Conservation (phyloP, 2,329 filamentous ascomycete species). For the Cladosporium sp. region DNA sequence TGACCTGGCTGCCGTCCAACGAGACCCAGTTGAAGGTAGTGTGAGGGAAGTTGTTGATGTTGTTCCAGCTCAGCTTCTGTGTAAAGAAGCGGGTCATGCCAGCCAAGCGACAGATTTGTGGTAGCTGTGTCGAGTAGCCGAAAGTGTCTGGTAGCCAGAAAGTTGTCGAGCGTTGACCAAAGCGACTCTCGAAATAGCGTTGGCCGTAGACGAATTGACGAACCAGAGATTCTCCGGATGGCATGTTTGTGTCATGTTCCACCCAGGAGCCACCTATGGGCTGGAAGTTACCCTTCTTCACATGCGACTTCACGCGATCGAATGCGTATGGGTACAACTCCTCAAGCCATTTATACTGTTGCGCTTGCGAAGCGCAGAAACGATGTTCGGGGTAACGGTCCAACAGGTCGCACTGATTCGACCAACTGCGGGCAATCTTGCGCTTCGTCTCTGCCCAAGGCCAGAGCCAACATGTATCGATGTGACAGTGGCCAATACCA, state of each 20-base stretch:
- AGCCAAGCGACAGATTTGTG: slow-evolving; percentile 87
- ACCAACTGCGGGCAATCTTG: slow-evolving; percentile 94
- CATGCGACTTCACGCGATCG: slow-evolving; percentile 84
- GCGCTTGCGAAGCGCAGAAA: slow-evolving; percentile 89
- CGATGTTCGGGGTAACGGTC: slow-evolving; percentile 91
- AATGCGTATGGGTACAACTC: slow-evolving; percentile 82
- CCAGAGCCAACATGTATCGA: slow-evolving; percentile 98
- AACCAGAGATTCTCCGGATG: slow-evolving; percentile 88
- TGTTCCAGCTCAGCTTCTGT: slow-evolving; percentile 99
- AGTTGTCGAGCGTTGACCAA: slow-evolving; percentile 80
- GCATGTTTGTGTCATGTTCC: slow-evolving; percentile 97
- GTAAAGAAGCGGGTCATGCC: slow-evolving; percentile 97
- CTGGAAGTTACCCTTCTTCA: slow-evolving; percentile 86
- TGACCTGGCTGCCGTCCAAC: slow-evolving; percentile 89
- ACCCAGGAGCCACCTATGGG: slow-evolving; percentile 98
- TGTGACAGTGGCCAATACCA: slow-evolving; percentile 93
- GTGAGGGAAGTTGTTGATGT: slow-evolving; percentile 98
- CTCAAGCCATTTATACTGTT: slow-evolving; percentile 98
- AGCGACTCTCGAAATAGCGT: slow-evolving; percentile 87
- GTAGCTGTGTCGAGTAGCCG: slow-evolving; percentile 91
- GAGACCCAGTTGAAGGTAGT: slow-evolving; percentile 99
- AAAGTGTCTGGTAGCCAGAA: slow-evolving; percentile 99
- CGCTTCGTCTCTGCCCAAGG: slow-evolving; percentile 97
- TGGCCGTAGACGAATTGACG: slow-evolving; percentile 95
- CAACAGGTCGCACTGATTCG: slow-evolving; percentile 91